Evolutionary conservation across 1,284 basidiomycete species (phyloP), one percentile per base, ranked within the genome.

Genomic region (Ustilago vetiveriae): DNA sequence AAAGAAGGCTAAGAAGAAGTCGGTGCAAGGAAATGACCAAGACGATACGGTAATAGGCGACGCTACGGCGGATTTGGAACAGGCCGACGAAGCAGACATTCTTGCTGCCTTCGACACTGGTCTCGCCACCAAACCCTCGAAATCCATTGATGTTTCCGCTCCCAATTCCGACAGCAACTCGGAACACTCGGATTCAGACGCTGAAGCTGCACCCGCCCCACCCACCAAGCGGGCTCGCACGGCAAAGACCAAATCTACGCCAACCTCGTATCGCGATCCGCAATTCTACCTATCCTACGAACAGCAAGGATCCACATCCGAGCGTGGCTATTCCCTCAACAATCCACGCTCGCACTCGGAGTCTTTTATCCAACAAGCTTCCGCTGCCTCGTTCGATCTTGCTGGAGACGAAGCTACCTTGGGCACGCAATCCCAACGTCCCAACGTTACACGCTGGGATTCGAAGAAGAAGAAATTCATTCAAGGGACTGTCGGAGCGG

Each of bases 391-490:
- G 0, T 92, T 97, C 66, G 94, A 97, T 80, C 85, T 99, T 14
- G 86, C 88, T 3, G 89, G 88, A 11, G 80, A 82, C 54, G 95
- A 98, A 73, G 88, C 86, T 3, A 67, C 68, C 2, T 54, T 79
- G 4, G 79, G 76, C 27, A 67, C 71, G 9, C 68, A 75, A 27
- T 45, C 59, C 2, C 36, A 83, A 83, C 16, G 84, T 19, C 54
- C 79, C 46, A 86, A 86, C 26, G 85, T 87, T 13, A 86, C 87
- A 56, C 88, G 84, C 27, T 99, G 96, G 96, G 94, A 98, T 83
- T 90, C 91, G 75, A 97, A 95, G 84, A 95, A 93, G 84, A 97
- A 97, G 82, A 93, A 91, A 77, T 98, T 98, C 73, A 85, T 96
- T 36, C 88, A 90, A 73, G 93, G 92, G 7, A 89, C 89, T 36